Evolutionary conservation across 768 basidiomycete species (phyloP), one percentile per base, ranked within the genome.

Genomic region (Symmetrospora coprosmae): DNA sequence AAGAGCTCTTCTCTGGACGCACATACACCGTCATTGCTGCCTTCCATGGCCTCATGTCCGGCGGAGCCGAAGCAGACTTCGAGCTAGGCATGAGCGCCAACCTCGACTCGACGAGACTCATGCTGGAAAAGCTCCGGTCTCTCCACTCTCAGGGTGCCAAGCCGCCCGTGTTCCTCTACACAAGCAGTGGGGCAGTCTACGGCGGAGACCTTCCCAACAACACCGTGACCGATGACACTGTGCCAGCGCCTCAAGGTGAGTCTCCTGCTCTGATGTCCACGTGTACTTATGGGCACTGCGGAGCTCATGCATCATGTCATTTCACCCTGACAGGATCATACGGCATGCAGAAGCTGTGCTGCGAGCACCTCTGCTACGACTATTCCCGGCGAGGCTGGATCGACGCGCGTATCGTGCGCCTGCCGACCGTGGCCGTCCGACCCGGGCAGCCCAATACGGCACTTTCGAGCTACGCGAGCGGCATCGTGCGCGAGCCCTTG

Each of bases 401-500:
- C 40, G 79, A 81, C 64, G 81, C 80, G 19, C 77, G 80, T 33
- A 78, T 81, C 64, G 70, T 82, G 28, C 79, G 80, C 43, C 74
- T 81, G 1, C 81, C 81, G 4, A 81, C 81, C 2, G 77, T 82
- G 62, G 76, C 77, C 50, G 78, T 81, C 45, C 75, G 80, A 37
- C 75, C 80, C 4, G 80, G 80, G 52, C 73, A 73, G 2, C 80
- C 81, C 4, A 73, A 79, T 2, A 75, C 75, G 2, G 80, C 81
- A 0, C 77, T 79, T 2, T 80, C 78, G 13, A 73, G 78, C 1
- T 81, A 81, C 71, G 75, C 81, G 59, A 80, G 79, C 14, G 78
- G 80, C 76, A 70, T 82, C 66, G 78, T 81, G 61, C 76, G 80
- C 8, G 81, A 82, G 68, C 80, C 81, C 0, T 72, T 82, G 3